phyloP scores from a whole-genome alignment of 331 rosid genomes.

The Malus hybrid region DNA sequence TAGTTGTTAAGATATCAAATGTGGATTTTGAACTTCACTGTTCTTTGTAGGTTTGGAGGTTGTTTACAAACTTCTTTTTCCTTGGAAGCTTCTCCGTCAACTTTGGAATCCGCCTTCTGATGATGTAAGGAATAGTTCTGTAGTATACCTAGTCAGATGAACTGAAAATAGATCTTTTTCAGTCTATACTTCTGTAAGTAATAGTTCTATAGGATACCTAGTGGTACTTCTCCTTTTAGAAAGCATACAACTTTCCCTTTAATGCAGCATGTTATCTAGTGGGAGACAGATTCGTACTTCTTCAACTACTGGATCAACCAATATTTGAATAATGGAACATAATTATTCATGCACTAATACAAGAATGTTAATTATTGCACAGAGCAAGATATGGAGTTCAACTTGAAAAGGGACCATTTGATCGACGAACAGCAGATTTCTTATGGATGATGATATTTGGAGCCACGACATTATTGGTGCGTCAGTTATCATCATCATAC shows the following conservation, averaged over 20 bases:
- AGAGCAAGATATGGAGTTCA: slow-evolving; percentile 96
- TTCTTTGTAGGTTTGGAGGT: slow-evolving; percentile 81
- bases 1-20: neutral
- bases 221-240: neutral
- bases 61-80: slow-evolving; percentile 79
- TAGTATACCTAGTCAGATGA: neutral
- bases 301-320: neutral
- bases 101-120: slow-evolving; percentile 82
- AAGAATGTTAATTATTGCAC: slow-evolving; percentile 14
- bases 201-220: too few species aligned
- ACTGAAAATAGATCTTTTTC: neutral
- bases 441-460: slow-evolving; percentile 98
- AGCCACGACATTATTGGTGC: slow-evolving; percentile 58
- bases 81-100: slow-evolving; percentile 82
- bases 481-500: slow-evolving; percentile 13
- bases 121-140: slow-evolving; percentile 59
- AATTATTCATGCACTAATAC: slow-evolving; percentile 4
- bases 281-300: neutral
- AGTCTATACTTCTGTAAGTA: neutral
- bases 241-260: neutral
- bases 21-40: slow-evolving; percentile 5
- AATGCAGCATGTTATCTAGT: neutral
- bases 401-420: slow-evolving; percentile 85
- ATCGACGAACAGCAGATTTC: slow-evolving; percentile 84
- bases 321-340: neutral